Base-by-base conservation (phyloP, 352 stramenopile genomes). In the Saprolegnia diclina region DNA sequence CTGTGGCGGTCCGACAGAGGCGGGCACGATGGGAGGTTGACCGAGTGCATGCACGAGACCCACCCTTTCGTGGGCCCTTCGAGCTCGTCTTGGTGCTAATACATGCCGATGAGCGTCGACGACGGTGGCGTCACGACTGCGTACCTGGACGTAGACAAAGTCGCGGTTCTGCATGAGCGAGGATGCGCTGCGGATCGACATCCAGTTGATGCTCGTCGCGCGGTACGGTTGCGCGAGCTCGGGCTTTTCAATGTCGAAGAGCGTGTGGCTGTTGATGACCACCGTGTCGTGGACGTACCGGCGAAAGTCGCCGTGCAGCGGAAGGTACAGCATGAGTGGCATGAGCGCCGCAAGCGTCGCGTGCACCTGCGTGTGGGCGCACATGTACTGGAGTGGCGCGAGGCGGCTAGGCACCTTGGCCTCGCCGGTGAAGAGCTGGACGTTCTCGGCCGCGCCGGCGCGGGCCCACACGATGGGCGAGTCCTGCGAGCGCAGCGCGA, bases 141-240 rank as follows among this genome's bases (percentile, higher is more conserved):
- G 21, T 61, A 69, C 63, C 48, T 69, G 63, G n/a, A 69, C 63
- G 24, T 61, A 55, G 40, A 69, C 50, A 62, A 69, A 69, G 37
- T 69, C 63, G 50, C 63, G 50, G 37, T 61, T 37, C 40, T 69
- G 63, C 63, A 69, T 69, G 19, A 69, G 37, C 18, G 10, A 70
- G 35, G 53, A 42, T 57, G 16, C 44, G 22, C 63, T 69, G n/a
- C 53, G 63, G 37, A 69, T 62, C 9, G 63, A n/a, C 63, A 69
- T 62, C 63, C 63, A 69, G 14, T 69, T 55, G 16, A 69, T 69
- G 18, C 63, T 57, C 21, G 63, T 69, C 32, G 63, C 48, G 24
- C 11, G 35, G 24, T 42, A 35, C 3, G 52, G 52, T 3, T 59
- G 52, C 18, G 26, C 29, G 21, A 37, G 45, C 1, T 24, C 53